Evolutionary conservation across 2,329 filamentous ascomycete genomes (phyloP), one percentile per base, ranked within the genome.

Genomic region (Thelonectria olida): DNA sequence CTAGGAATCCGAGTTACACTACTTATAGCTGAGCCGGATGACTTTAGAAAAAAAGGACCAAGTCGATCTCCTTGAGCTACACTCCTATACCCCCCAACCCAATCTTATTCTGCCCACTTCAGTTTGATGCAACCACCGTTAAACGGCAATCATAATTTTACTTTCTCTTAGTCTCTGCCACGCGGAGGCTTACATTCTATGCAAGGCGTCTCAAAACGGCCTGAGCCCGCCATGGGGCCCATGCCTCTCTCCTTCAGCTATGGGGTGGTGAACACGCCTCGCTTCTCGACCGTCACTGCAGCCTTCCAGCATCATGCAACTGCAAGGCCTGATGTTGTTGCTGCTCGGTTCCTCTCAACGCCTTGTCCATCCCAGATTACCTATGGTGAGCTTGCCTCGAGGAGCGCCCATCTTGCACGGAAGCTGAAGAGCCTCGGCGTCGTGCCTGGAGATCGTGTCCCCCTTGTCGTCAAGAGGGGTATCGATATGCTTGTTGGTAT

Each of bases 401-500:
- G 64, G 34, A 70, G 65, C 38, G 53, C 51, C 69, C 74, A 34
- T 74, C 73, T 85, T 9, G 79, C 81, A 31, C 73, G 74, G 49
- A 69, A 75, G 38, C 73, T 85, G 5, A 74, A 59, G 38, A 60
- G 28, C 39, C 72, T 74, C 4, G 82, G 82, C 19, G 75, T 84
- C 19, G 66, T 71, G 31, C 79, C 80, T n/a, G 76, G 78, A 5
- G 79, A 85, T 66, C 76, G 82, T 48, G 79, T 87, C 7, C 83
- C 82, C 23, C 76, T 88, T n/a, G 81, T 88, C 23, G 81, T 84
- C 48, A 83, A 82, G 58, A 78, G 85, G 17, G 82, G 84, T 34
- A 74, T 85, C 55, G 83, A 85, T 64, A 86, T 88, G 83, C 74
- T 87, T 3, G 79, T 86, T 42, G 84, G 82, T 20, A 86, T 88